Percentiles rank a stretch among this genome's conserved stretches.
Evolutionary conservation across 1,284 basidiomycete genomes (phyloP).

Genomic region (Ganoderma sinense): DNA sequence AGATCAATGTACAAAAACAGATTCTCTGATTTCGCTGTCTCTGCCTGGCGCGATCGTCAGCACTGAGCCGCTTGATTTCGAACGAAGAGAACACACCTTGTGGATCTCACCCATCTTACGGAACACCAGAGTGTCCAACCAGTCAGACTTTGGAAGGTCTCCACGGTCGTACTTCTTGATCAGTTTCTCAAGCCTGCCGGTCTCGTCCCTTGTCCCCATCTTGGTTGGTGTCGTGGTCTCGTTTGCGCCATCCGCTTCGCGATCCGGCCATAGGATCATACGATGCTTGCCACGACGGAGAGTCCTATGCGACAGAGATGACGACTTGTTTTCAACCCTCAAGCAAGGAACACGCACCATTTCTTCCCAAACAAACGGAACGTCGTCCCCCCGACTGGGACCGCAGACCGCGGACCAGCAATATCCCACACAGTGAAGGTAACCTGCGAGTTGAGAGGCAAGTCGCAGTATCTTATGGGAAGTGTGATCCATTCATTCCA

Average conservation of each 20-base stretch:
- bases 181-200: slow-evolving; percentile 94
- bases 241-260: slow-evolving; percentile 85
- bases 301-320: slow-evolving; percentile 59
- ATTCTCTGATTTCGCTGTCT: slow-evolving; percentile 88
- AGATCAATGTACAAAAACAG: slow-evolving; percentile 95
- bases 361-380: slow-evolving; percentile 92
- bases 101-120: slow-evolving; percentile 94
- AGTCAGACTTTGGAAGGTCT: slow-evolving; percentile 93
- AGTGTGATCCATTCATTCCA: slow-evolving; percentile 97
- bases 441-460: slow-evolving; percentile 88
- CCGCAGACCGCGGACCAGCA: slow-evolving; percentile 75
- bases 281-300: slow-evolving; percentile 92
- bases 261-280: slow-evolving; percentile 82
- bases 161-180: slow-evolving; percentile 97
- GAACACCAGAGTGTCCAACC: slow-evolving; percentile 95
- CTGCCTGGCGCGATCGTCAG: slow-evolving; percentile 57
- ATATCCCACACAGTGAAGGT: slow-evolving; percentile 97
- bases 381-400: slow-evolving; percentile 90
- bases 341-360: slow-evolving; percentile 58
- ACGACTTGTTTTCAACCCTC: neutral
- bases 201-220: slow-evolving; percentile 82
- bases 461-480: slow-evolving; percentile 90
- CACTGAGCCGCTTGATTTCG: neutral
- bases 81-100: slow-evolving; percentile 58
- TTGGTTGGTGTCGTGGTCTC: slow-evolving; percentile 91